Conservation (phyloP, 768 basidiomycete genomes). For the Suillus paluster region DNA sequence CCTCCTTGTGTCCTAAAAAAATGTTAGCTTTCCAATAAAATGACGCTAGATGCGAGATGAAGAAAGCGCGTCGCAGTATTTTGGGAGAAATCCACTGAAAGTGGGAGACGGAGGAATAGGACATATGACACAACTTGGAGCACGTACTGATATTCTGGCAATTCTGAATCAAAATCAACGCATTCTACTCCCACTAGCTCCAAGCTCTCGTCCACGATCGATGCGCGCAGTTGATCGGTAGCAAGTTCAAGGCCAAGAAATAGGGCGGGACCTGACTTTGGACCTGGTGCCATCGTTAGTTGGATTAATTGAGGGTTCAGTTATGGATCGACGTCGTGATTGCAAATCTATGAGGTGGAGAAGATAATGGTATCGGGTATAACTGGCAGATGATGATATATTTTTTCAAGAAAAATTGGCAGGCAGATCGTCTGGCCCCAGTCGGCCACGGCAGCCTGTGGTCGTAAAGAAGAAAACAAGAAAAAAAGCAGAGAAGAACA, state of each 20-base stretch:
- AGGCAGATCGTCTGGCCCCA: slow-evolving; percentile 3
- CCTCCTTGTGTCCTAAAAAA: slow-evolving; percentile 76
- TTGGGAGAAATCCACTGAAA: slow-evolving; percentile 5
- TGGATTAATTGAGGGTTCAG: slow-evolving; percentile 6
- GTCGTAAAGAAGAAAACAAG: slow-evolving; percentile 29
- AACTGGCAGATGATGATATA: slow-evolving; percentile 15
- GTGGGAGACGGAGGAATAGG: slow-evolving; percentile 7
- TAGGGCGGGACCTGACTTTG: slow-evolving; percentile 52
- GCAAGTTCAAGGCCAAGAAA: slow-evolving; percentile 89
- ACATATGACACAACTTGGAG: slow-evolving; percentile 1
- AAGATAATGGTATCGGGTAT: slow-evolving; percentile 36
- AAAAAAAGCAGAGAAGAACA: slow-evolving; percentile 16
- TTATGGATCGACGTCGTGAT: slow-evolving; percentile 13
- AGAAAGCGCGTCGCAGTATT: slow-evolving; percentile 14
- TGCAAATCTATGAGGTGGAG: slow-evolving; percentile 19
- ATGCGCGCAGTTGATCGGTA: slow-evolving; percentile 81
- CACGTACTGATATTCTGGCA: slow-evolving; percentile 82
- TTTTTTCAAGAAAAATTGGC: neutral
- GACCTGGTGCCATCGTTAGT: slow-evolving; percentile 35
- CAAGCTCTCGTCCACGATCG: slow-evolving; percentile 81
- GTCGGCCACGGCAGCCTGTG: slow-evolving; percentile 21
- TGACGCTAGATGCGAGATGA: slow-evolving; percentile 1
- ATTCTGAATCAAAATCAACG: slow-evolving; percentile 82
- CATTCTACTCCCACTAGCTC: slow-evolving; percentile 83
- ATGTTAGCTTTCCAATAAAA: slow-evolving; percentile 21